phyloP scores from a whole-genome alignment of 2,329 filamentous ascomycete species.

The Sordariomycetes sp. region DNA sequence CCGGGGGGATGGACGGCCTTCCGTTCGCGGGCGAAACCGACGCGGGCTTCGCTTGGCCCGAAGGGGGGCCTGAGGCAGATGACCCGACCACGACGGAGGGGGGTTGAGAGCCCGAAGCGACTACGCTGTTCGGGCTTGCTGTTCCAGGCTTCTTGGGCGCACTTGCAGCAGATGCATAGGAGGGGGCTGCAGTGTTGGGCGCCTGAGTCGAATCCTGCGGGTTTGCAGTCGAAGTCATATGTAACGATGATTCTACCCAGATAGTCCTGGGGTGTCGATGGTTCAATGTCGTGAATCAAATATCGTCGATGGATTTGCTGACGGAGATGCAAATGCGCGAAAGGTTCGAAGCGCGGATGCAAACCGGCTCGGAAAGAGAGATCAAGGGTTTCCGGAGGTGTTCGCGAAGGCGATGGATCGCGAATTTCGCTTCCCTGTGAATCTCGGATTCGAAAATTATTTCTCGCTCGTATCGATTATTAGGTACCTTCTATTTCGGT shows the following conservation, averaged over 20 bases:
- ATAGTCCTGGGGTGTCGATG: not conserved
- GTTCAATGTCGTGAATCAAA: not conserved
- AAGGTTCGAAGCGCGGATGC: not conserved
- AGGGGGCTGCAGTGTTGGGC: constrained; percentile 45
- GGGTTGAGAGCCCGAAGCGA: constrained; percentile 44
- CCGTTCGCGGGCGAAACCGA: constrained; percentile 77
- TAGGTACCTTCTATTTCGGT: not conserved
- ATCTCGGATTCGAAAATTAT: not conserved
- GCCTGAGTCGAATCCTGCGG: constrained; percentile 44
- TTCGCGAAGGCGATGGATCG: not conserved
- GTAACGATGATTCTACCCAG: constrained; percentile 7
- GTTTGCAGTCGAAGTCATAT: constrained; percentile 53
- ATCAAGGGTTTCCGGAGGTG: not conserved
- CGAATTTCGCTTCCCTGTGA: not conserved
- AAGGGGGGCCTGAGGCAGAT: constrained; percentile 33
- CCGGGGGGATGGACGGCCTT: constrained; percentile 60
- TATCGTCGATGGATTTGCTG: not conserved
- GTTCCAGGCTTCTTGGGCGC: constrained; percentile 49
- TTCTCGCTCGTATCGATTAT: not conserved
- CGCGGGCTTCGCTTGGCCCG: constrained; percentile 53
- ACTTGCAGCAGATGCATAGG: constrained; percentile 58
- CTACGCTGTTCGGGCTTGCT: constrained; percentile 39
- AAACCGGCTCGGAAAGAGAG: not conserved
- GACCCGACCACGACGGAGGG: constrained; percentile 39
- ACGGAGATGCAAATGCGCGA: not conserved